Evolutionary conservation across 2,329 filamentous ascomycete species (phyloP).

Genomic region (Raffaelea deltoideospora): DNA sequence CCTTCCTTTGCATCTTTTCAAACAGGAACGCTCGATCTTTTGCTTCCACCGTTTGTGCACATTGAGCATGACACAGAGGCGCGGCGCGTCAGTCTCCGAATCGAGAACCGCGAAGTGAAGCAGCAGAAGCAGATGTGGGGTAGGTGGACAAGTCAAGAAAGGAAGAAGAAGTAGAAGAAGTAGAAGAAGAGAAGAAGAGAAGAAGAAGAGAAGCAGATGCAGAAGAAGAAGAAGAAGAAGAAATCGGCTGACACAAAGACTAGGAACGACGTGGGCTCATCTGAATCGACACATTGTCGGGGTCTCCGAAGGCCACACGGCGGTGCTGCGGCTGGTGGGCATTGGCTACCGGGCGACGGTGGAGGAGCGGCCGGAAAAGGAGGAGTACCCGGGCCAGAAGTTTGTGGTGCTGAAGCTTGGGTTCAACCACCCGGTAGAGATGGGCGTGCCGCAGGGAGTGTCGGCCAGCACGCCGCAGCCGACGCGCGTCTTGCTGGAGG

Average conservation of each 20-base stretch:
- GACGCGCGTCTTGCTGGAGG: slow-evolving; percentile 81
- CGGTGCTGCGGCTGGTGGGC: slow-evolving; percentile 81
- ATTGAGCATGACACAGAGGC: slow-evolving; percentile 51
- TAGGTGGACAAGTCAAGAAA: slow-evolving; percentile 21
- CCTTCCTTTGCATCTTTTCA: too few relatives aligned
- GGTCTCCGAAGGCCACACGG: slow-evolving; percentile 91
- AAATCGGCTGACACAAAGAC: background rate
- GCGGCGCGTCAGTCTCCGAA: slow-evolving; percentile 50
- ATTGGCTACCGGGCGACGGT: slow-evolving; percentile 89
- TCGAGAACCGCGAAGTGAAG: slow-evolving; percentile 52
- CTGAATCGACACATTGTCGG: slow-evolving; percentile 83
- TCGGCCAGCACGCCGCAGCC: slow-evolving; percentile 80
- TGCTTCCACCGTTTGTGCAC: slow-evolving; percentile 64
- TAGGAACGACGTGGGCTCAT: slow-evolving; percentile 81
- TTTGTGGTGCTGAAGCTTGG: slow-evolving; percentile 92
- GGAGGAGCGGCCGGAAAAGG: slow-evolving; percentile 58
- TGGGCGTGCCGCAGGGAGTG: slow-evolving; percentile 68
- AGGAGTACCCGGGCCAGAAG: slow-evolving; percentile 66
- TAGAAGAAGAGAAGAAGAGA: too few relatives aligned
- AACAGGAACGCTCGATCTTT: slow-evolving; percentile 61
- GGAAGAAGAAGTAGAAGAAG: too few relatives aligned
- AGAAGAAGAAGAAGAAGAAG: too few relatives aligned
- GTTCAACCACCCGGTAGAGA: slow-evolving; percentile 88
- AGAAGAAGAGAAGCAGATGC: too few relatives aligned
- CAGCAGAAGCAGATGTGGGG: slow-evolving; percentile 95